Evolutionary conservation across 139 green algal species (phyloP).

Genomic region (Auxenochlorella pyrenoidosa): DNA sequence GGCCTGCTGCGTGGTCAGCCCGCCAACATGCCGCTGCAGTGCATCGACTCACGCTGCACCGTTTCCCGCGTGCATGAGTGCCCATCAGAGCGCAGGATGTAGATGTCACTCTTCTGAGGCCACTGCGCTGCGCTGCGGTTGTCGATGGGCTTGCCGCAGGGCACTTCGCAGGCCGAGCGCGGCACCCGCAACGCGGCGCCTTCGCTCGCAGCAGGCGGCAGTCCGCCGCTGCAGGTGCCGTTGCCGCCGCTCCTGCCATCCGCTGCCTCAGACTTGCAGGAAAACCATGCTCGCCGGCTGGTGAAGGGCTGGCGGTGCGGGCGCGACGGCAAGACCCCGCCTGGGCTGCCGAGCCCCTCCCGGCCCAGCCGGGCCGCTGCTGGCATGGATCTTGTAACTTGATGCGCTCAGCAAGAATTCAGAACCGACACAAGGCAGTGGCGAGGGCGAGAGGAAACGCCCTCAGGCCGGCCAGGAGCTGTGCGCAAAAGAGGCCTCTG

Average conservation of each 20-base stretch:
- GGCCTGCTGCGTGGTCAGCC: background rate
- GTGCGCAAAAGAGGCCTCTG: no score
- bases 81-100: slow-evolving; percentile 83
- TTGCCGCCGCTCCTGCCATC: background rate
- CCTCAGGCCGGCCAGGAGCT: no score
- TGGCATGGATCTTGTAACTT: no score
- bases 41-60: slow-evolving; percentile 54
- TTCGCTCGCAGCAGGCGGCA: background rate
- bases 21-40: background rate
- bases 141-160: background rate
- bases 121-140: background rate
- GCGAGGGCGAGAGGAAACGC: no score
- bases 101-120: slow-evolving; percentile 31
- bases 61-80: slow-evolving; percentile 91
- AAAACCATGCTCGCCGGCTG: background rate
- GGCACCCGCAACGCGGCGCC: background rate
- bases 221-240: background rate
- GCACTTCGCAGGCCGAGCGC: background rate
- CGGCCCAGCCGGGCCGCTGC: no score
- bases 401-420: no score
- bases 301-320: background rate
- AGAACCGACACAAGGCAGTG: no score
- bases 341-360: no score
- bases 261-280: background rate
- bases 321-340: no score